Percentiles rank a stretch among this genome's conserved stretches.
Evolutionary conservation across 2,329 filamentous ascomycete genomes (phyloP).

Genomic region (Drechslerella dactyloides): DNA sequence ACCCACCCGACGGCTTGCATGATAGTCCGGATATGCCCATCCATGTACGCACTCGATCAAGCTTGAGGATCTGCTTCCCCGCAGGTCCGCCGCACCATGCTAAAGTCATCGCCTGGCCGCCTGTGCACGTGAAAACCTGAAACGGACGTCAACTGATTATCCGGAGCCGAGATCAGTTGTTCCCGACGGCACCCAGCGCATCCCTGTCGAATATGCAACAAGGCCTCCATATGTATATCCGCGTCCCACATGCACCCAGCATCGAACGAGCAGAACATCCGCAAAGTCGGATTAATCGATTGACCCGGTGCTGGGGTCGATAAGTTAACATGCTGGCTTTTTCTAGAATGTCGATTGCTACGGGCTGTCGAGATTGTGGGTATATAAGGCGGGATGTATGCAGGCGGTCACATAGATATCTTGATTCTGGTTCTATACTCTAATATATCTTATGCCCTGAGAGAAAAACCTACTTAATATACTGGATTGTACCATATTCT

Average conservation of each 20-base stretch:
- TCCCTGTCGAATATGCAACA: slow-evolving; percentile 48
- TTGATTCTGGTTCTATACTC: no score
- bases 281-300: no score
- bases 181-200: slow-evolving; percentile 46
- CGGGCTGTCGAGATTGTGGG: slow-evolving; percentile 1
- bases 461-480: no score
- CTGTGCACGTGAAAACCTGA: slow-evolving; percentile 14
- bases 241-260: neutral
- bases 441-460: no score
- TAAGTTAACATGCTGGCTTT: slow-evolving; percentile 41
- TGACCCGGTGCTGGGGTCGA: slow-evolving; percentile 25
- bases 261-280: no score
- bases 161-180: slow-evolving; percentile 50
- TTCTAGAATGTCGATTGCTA: slow-evolving; percentile 42
- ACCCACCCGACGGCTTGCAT: neutral
- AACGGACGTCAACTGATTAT: slow-evolving; percentile 32
- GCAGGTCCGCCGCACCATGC: neutral
- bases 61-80: no score
- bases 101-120: neutral
- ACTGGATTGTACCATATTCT: no score
- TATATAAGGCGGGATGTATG: neutral
- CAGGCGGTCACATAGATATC: no score
- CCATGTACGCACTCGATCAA: no score
- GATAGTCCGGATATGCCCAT: no score
- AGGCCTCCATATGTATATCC: slow-evolving; percentile 12